phyloP scores from a whole-genome alignment of 805 yeast species.

The Teunomyces funiuensis region DNA sequence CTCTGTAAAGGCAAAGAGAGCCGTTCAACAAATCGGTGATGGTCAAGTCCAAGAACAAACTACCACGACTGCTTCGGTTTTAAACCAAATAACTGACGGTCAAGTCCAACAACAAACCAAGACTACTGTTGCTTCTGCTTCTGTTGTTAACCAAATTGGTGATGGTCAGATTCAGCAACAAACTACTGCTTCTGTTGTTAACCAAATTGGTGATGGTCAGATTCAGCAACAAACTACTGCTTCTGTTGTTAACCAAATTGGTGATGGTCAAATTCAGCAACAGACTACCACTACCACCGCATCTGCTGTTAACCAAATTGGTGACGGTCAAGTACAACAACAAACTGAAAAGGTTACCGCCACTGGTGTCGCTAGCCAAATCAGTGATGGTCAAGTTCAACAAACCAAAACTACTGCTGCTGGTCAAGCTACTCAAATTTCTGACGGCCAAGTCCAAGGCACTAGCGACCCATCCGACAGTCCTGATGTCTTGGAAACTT shows the following conservation, averaged over 20 bases:
- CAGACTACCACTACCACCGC: slow-evolving; percentile 22
- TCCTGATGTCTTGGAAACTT: slow-evolving; percentile 16
- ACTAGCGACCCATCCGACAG: slow-evolving; percentile 5
- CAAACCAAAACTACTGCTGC: slow-evolving; percentile 26
- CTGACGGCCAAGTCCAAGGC: slow-evolving; percentile 34
- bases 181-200: slow-evolving; percentile 21
- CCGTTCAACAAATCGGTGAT: slow-evolving; percentile 40
- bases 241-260: slow-evolving; percentile 30
- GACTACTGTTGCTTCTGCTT: slow-evolving; percentile 20
- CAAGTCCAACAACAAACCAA: slow-evolving; percentile 31
- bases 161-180: slow-evolving; percentile 33
- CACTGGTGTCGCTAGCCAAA: slow-evolving; percentile 41
- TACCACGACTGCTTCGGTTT: slow-evolving; percentile 22
- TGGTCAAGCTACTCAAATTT: slow-evolving; percentile 19
- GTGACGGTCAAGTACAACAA: slow-evolving; percentile 34
- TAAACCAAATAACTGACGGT: slow-evolving; percentile 31
- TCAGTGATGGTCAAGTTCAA: slow-evolving; percentile 34
- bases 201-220: slow-evolving; percentile 33
- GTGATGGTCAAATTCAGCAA: slow-evolving; percentile 34
- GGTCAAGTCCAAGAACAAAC: slow-evolving; percentile 56
- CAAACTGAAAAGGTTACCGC: slow-evolving; percentile 16
- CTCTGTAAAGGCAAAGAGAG: slow-evolving; percentile 5
- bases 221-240: slow-evolving; percentile 27
- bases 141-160: slow-evolving; percentile 29
- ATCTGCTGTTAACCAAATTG: slow-evolving; percentile 23